These are phyloP conservation scores for Gossypium longicalyx DNA, from an alignment of 345 rosid species.

Conservation along the genomic window DNA sequence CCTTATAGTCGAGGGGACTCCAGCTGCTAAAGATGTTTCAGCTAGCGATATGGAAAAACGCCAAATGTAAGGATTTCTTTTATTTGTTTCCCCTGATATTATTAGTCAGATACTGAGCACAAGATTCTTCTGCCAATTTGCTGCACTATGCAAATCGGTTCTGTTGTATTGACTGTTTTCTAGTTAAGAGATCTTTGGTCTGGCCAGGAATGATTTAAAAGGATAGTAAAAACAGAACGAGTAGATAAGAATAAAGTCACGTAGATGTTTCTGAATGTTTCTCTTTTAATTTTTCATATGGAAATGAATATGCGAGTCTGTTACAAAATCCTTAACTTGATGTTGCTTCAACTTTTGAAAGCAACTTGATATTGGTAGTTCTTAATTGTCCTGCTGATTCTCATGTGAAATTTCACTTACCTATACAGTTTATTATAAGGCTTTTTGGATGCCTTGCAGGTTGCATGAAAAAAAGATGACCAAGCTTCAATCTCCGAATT, in stretches of 20 bases:
- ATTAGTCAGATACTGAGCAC: neutral
- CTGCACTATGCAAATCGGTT: neutral
- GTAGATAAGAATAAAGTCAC: neutral
- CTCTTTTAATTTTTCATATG: neutral
- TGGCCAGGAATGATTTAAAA: neutral
- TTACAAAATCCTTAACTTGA: neutral
- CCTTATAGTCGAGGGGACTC: slow-evolving; percentile 73
- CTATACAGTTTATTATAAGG: neutral
- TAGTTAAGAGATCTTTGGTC: neutral
- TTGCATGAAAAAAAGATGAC: slow-evolving; percentile 75
- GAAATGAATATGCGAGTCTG: neutral
- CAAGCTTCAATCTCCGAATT: slow-evolving; percentile 89
- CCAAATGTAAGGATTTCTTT: slow-evolving; percentile 36
- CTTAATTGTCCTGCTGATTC: neutral
- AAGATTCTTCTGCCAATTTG: neutral
- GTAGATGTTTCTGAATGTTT: neutral
- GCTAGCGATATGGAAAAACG: slow-evolving; percentile 71
- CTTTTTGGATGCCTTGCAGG: slow-evolving; percentile 38
- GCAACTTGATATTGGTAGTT: neutral
- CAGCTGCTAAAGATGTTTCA: slow-evolving; percentile 88
- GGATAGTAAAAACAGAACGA: neutral
- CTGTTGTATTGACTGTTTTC: neutral
- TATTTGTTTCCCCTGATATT: neutral
- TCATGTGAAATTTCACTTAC: slow-evolving; percentile 7
- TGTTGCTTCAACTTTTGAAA: neutral